Evolutionary conservation across 2,329 filamentous ascomycete genomes (phyloP), one percentile per base, ranked within the genome.

Genomic region (Botrytis cinerea): DNA sequence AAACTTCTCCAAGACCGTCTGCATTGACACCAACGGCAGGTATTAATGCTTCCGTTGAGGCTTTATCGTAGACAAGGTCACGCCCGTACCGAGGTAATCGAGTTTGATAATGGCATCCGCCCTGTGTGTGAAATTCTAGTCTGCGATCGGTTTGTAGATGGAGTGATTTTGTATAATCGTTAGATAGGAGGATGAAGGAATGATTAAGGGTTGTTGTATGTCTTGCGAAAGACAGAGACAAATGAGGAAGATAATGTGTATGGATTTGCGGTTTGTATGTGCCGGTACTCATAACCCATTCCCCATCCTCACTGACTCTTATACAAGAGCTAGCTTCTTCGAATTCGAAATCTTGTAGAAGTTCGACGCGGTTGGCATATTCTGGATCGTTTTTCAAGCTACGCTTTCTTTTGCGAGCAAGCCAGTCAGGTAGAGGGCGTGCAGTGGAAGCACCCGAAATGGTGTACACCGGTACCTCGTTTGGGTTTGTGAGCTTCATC

Each of bases 281-380:
- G 85, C 94, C 94, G 70, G 95, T 97, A 80, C 93, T 97, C 93
- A 98, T 96, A 59, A 96, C 90, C 95, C 96, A 99, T 81, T 98
- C 92, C 67, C 95, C 95, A 88, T 99, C 96, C 74, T 97, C 95
- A 79, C 93, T 97, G 76, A 96, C 89, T 68, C 94, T 89, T 76
- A 99, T 90, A 81, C 95, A 98, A 78, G 91, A 90, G 81, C 94
- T 97, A 59, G 97, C 95, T 83, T 97, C 95, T 80, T 98, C 95
- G 80, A 99, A 98, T 81, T 97, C 95, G 82, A 99, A 99, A 81
- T 99, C 96, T 80, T 99, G 96, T 54, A 99, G 88, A 73, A 99
- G 87, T 83, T 99, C 96, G 78, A 99, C 91, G 77, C 96, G 92
- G 82, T 94, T 97, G 76, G 95, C 92, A 83, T 95, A 98, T 81